These are phyloP conservation scores for Bipolaris cookei DNA, from an alignment of 2,329 filamentous ascomycete genomes.

Conservation along the genomic window DNA sequence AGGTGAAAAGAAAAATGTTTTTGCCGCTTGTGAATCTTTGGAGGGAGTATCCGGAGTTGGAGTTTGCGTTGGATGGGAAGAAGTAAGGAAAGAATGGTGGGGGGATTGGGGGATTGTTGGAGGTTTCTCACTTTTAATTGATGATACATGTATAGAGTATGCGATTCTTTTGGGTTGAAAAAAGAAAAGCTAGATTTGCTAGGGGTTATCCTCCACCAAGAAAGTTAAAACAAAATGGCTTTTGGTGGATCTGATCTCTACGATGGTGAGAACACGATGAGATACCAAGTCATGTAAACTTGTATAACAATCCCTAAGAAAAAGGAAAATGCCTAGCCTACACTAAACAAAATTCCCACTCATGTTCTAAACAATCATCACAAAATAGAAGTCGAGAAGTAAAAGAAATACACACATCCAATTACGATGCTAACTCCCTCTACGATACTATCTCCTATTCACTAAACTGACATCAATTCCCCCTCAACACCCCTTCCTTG, in stretches of 20 bases:
- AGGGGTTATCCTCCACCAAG: too few species aligned
- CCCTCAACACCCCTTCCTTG: not conserved
- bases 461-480: not conserved
- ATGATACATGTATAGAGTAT: too few species aligned
- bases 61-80: conserved; percentile 21
- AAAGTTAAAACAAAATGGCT: too few species aligned
- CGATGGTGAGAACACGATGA: too few species aligned
- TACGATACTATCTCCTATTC: not conserved
- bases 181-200: too few species aligned
- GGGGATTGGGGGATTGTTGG: not conserved
- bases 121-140: not conserved
- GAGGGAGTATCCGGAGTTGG: conserved; percentile 38
- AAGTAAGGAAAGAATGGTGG: not conserved
- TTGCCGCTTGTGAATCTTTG: conserved; percentile 57
- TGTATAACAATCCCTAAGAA: too few species aligned
- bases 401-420: not conserved
- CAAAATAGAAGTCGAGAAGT: not conserved
- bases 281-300: too few species aligned
- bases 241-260: too few species aligned
- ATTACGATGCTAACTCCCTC: not conserved
- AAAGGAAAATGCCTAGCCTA: too few species aligned
- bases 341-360: too few species aligned
- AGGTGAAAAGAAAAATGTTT: conserved; percentile 51
- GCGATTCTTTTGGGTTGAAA: too few species aligned
- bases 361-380: too few species aligned